Base-by-base conservation (phyloP, 2,329 filamentous ascomycete genomes). In the Aspergillus quadricinctus region DNA sequence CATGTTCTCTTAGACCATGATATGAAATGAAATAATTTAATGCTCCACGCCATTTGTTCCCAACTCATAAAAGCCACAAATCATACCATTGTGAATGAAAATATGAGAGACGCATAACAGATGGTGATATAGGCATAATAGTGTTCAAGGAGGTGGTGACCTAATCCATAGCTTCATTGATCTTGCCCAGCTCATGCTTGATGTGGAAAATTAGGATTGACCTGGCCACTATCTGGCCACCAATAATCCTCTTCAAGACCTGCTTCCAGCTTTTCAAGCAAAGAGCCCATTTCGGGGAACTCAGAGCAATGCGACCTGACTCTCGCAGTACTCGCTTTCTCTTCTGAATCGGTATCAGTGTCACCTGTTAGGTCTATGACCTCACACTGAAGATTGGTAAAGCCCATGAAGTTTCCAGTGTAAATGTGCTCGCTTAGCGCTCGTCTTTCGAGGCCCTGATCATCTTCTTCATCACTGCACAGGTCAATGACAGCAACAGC, bases 231-330 rank as follows among this genome's bases (percentile, higher is more conserved):
- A n/a, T 63, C 63, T 17, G 72, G 73, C 67, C 71, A 75, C 73
- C 73, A 76, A 53, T 68, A 65, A 50, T 76, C 72, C 21, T 76
- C 71, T 48, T 70, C 68, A 1, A 69, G 49, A 48, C 53, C 50
- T 52, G 68, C 63, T 25, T 61, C 48, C 6, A 62, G 48, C 14
- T 53, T 51, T 19, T 55, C 55, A n/a, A 50, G 31, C 31, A 27
- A 11, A 14, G n/a, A 17, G 2, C 9, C 49, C 19, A 53, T 3
- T 23, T 46, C 23, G 27, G 43, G 43, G 21, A 27, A 46, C 40
- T 31, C 19, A 9, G 5, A 23, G 2, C 23, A 21, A 25, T 5
- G 10, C 3, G 19, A 8, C 21, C 23, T 17, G 7, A 14, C 14
- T 17, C 14, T 50, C 41, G 2, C 51, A 43, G 14, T 43, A 48